phyloP scores from a whole-genome alignment of 257 asterid species.

The Rauvolfia tetraphylla region DNA sequence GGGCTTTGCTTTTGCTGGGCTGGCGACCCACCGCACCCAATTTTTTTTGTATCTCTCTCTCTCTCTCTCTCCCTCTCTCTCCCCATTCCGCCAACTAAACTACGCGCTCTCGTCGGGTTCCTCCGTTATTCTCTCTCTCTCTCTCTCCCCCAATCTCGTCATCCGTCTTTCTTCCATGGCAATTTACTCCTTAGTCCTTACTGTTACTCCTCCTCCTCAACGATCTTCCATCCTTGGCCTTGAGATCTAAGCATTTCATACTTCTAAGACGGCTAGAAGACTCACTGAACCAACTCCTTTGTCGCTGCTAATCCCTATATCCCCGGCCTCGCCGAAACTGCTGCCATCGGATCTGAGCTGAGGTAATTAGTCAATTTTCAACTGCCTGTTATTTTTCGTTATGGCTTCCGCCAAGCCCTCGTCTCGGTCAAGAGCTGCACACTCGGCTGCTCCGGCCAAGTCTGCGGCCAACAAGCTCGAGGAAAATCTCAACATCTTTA shows the following conservation, averaged over 20 bases:
- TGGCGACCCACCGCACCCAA: neutral
- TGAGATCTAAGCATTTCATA: neutral
- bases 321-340: neutral
- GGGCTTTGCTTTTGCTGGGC: neutral
- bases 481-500: constrained; percentile 90
- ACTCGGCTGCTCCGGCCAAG: constrained; percentile 44
- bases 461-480: constrained; percentile 62
- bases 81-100: constrained; percentile 4
- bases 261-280: too few species aligned
- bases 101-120: constrained; percentile 1
- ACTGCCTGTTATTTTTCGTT: neutral
- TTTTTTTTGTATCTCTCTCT: neutral
- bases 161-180: neutral
- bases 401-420: constrained; percentile 85
- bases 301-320: neutral
- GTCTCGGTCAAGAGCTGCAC: constrained; percentile 68
- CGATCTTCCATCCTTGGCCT: neutral
- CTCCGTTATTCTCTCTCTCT: neutral
- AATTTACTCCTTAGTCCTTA: constrained; percentile 4
- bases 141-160: neutral
- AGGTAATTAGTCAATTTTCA: neutral
- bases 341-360: constrained; percentile 6
- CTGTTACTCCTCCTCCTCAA: neutral
- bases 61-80: neutral
- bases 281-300: neutral